Conservation (phyloP, 106 monocot genomes). For the Apostasia shenzhenica region DNA sequence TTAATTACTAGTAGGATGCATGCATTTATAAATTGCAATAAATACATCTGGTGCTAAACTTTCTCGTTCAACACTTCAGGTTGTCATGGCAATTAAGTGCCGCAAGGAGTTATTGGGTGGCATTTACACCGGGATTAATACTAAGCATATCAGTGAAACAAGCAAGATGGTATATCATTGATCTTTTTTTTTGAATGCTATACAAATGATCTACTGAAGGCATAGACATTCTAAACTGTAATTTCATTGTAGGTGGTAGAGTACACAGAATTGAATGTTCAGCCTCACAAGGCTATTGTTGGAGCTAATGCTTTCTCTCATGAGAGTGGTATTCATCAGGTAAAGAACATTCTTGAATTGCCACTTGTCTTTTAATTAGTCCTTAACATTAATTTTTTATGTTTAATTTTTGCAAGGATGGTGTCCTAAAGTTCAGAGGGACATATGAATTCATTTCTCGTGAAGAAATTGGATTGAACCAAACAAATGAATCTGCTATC, state of each 20-base stretch:
- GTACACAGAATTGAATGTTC: slow-evolving; percentile 19
- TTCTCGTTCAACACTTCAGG: slow-evolving; percentile 1
- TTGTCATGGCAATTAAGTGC: slow-evolving; percentile 23
- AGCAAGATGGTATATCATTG: slow-evolving; percentile 21
- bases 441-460: slow-evolving; percentile 23
- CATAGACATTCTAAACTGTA: not conserved
- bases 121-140: slow-evolving; percentile 18
- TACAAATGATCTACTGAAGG: not conserved
- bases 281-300: slow-evolving; percentile 20
- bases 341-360: not conserved
- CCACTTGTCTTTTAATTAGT: not conserved
- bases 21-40: not conserved
- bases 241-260: slow-evolving; percentile 11
- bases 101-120: slow-evolving; percentile 17
- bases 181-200: not conserved
- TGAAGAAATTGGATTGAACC: slow-evolving; percentile 17
- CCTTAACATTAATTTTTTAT: not conserved
- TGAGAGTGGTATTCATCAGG: slow-evolving; percentile 26
- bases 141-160: slow-evolving; percentile 6
- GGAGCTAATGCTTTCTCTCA: slow-evolving; percentile 20
- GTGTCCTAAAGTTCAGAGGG: slow-evolving; percentile 18
- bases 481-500: slow-evolving; percentile 13
- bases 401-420: slow-evolving; percentile 10
- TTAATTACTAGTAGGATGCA: too few relatives aligned
- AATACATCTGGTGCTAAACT: not conserved